Percentiles rank a stretch among this genome's conserved stretches.
These are phyloP conservation scores for Psilocybe azurescens DNA, from an alignment of 768 basidiomycete genomes.

Conservation along the genomic window DNA sequence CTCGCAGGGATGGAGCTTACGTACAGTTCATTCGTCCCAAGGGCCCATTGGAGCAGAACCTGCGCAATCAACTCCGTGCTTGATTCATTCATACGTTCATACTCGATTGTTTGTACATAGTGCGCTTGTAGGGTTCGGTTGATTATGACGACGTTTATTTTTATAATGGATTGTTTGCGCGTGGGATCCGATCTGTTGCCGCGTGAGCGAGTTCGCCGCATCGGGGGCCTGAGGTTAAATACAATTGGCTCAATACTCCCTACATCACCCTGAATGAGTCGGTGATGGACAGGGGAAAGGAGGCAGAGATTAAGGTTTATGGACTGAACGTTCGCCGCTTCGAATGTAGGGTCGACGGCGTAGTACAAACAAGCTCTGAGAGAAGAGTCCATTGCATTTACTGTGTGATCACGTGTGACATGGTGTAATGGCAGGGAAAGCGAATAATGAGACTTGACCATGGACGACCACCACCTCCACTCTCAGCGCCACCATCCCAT, in stretches of 20 bases:
- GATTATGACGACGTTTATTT: not conserved
- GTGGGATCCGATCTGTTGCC: slow-evolving; percentile 16
- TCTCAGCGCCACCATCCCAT: not conserved
- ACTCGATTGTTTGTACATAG: slow-evolving; percentile 14
- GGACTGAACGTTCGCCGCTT: slow-evolving; percentile 14
- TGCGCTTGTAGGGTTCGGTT: slow-evolving; percentile 14
- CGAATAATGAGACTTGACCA: slow-evolving; percentile 11
- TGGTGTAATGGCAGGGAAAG: not conserved
- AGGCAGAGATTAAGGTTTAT: slow-evolving; percentile 63
- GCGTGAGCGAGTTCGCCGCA: slow-evolving; percentile 13
- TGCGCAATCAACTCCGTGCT: slow-evolving; percentile 82
- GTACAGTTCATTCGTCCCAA: slow-evolving; percentile 92
- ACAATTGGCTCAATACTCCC: slow-evolving; percentile 68
- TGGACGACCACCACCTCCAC: slow-evolving; percentile 21
- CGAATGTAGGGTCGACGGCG: slow-evolving; percentile 5
- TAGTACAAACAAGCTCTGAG: slow-evolving; percentile 2
- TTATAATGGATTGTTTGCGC: not conserved
- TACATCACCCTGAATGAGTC: slow-evolving; percentile 62
- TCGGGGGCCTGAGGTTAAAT: slow-evolving; percentile 5
- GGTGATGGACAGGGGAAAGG: slow-evolving; percentile 81
- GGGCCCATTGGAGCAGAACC: slow-evolving; percentile 85
- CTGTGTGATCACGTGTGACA: slow-evolving; percentile 9
- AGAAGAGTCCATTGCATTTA: not conserved
- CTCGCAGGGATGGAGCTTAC: slow-evolving; percentile 87
- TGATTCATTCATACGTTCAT: slow-evolving; percentile 32